Percentiles rank a stretch among this genome's conserved stretches.
These are phyloP conservation scores for Davidsoniella neocaledoniae DNA, from an alignment of 2,329 filamentous ascomycete genomes.

Conservation along the genomic window DNA sequence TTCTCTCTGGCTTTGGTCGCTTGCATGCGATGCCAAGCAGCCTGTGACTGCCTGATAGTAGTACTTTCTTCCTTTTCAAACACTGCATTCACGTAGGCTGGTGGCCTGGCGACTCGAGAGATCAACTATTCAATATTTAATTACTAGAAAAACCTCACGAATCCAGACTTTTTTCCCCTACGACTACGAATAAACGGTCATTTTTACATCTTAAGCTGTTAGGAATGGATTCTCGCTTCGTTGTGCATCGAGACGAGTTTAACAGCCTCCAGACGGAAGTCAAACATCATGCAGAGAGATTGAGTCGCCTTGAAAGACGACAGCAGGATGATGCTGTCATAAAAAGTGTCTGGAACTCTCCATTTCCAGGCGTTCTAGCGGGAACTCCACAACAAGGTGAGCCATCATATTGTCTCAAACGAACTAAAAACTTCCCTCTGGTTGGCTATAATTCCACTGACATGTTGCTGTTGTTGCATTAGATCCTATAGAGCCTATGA, in stretches of 20 bases:
- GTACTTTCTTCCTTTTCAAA: not conserved
- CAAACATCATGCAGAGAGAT: constrained; percentile 47
- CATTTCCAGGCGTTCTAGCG: constrained; percentile 71
- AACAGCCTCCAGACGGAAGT: constrained; percentile 55
- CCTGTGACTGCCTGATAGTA: not conserved
- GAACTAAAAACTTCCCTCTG: not conserved
- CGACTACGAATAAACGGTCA: not conserved
- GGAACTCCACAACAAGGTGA: constrained; percentile 77
- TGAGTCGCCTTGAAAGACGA: constrained; percentile 46
- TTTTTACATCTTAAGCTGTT: not conserved
- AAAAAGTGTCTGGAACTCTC: constrained; percentile 86
- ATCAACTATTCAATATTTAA: too few relatives aligned
- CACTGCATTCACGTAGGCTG: too few relatives aligned
- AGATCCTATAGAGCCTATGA: constrained; percentile 7
- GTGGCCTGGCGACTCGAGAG: too few relatives aligned
- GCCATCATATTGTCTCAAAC: constrained; percentile 16
- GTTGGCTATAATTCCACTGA: not conserved
- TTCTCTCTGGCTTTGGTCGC: constrained; percentile 8
- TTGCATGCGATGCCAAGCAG: constrained; percentile 11
- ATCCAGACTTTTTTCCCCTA: not conserved
- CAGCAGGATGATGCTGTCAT: constrained; percentile 50
- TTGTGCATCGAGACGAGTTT: constrained; percentile 44
- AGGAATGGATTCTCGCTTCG: constrained; percentile 49
- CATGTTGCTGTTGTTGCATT: constrained; percentile 1
- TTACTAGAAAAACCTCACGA: not conserved